A percentile compares a stretch with the other conserved stretches of the same genome.
These are phyloP conservation scores for Daldinia grandis DNA, from an alignment of 495 filamentous ascomycete genomes.

Conservation along the genomic window DNA sequence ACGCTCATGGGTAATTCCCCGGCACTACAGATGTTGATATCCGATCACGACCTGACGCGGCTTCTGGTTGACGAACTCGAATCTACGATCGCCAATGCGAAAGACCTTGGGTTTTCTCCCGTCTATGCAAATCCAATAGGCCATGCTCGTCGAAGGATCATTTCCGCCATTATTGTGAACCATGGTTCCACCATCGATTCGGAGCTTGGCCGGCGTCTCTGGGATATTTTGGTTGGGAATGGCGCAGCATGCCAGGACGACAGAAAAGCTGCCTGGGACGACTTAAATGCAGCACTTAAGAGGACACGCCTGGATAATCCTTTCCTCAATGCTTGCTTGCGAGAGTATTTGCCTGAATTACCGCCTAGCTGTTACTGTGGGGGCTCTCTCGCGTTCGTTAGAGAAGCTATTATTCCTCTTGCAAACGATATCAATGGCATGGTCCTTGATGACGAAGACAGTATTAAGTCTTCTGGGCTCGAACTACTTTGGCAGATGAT, in stretches of 20 bases:
- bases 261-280: slow-evolving; percentile 70
- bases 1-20: slow-evolving; percentile 53
- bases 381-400: slow-evolving; percentile 73
- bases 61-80: slow-evolving; percentile 62
- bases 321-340: slow-evolving; percentile 72
- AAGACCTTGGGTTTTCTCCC: slow-evolving; percentile 46
- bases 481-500: slow-evolving; percentile 88
- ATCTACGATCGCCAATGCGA: slow-evolving; percentile 47
- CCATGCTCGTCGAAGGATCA: slow-evolving; percentile 65
- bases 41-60: slow-evolving; percentile 54
- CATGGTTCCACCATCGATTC: slow-evolving; percentile 67
- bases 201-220: slow-evolving; percentile 69
- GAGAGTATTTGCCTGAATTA: slow-evolving; percentile 70
- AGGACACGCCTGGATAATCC: slow-evolving; percentile 59
- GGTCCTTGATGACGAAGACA: slow-evolving; percentile 54
- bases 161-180: slow-evolving; percentile 64
- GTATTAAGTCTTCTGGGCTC: slow-evolving; percentile 61
- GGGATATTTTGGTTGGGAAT: slow-evolving; percentile 72
- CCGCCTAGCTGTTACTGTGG: slow-evolving; percentile 70
- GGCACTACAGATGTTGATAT: slow-evolving; percentile 51
- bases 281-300: slow-evolving; percentile 63
- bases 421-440: slow-evolving; percentile 52
- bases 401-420: slow-evolving; percentile 50
- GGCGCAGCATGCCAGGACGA: slow-evolving; percentile 63
- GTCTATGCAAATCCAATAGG: slow-evolving; percentile 53